Evolutionary conservation across 768 basidiomycete species (phyloP), one percentile per base, ranked within the genome.

Genomic region (Rickenella mellea): DNA sequence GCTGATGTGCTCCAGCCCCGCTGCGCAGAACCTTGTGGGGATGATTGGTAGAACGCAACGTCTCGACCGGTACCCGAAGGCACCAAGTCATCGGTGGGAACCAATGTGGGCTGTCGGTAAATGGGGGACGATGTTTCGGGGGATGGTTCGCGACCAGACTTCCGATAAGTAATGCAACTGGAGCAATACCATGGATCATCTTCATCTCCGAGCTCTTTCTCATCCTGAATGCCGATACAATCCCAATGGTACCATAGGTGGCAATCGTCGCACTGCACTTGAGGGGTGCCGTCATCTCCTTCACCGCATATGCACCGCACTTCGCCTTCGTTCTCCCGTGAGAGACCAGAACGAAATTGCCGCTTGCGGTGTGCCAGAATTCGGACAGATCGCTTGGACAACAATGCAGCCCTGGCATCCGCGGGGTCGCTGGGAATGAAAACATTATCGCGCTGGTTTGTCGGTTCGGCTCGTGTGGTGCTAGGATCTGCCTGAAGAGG

Each of bases 191-290:
- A 91, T 1, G 76, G 76, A 50, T 87, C 84, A 51, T 87, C 83
- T 53, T 85, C 83, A 38, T 61, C 71, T 6, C 84, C 87, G 12
- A 89, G 65, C 40, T 86, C 78, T 9, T 69, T 60, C 26, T 76
- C 69, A 50, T 67, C 70, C 40, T 61, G 62, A 50, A 90, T 82
- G 40, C 84, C 86, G 27, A 90, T 78, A 58, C 87, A 91, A 32
- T 74, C 62, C 25, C 87, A 68, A 59, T 91, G 87, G 55, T 83
- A 89, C 87, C 87, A 91, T 12, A 68, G 78, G 55, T 75, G 67
- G 57, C 87, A 91, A 4, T 70, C 68, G 51, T 90, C 86, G 50
- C 87, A 91, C 52, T 88, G 87, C 25, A 90, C 88, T 35, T 85
- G 68, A 44, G 78, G 73, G n/a, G 80, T 66, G 3, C 80, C 85